Conservation (phyloP, 176 grass and related monocot species). For the Phyllostachys edulis region DNA sequence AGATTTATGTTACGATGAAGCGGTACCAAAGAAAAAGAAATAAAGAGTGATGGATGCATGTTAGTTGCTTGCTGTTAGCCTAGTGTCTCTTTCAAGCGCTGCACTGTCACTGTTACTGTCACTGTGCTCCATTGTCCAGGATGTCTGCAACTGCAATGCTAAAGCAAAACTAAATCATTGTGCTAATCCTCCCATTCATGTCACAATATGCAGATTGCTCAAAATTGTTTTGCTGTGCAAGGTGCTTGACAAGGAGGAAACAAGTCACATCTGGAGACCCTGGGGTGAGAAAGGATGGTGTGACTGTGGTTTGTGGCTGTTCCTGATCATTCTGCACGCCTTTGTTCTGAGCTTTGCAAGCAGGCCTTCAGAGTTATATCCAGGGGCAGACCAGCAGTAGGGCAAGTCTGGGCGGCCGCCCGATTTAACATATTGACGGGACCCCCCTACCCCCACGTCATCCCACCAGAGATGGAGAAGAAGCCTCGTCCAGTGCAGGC, state of each 20-base stretch:
- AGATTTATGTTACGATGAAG: not conserved
- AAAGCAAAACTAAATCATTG: not conserved
- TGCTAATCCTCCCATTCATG: not conserved
- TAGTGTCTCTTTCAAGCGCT: not conserved
- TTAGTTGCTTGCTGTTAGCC: slow-evolving; percentile 3
- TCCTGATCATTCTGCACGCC: not conserved
- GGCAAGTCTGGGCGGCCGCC: no score
- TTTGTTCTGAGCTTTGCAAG: not conserved
- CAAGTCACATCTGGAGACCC: not conserved
- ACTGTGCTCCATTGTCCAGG: not conserved
- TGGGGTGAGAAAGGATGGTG: not conserved
- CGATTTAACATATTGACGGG: no score
- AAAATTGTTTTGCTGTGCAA: not conserved
- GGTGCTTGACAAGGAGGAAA: not conserved
- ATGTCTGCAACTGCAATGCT: not conserved
- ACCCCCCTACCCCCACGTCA: no score
- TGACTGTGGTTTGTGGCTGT: not conserved
- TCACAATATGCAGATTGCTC: not conserved
- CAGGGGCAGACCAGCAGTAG: no score
- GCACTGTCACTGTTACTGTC: slow-evolving; percentile 17
- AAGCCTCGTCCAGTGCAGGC: no score
- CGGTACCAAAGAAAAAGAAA: slow-evolving; percentile 1
- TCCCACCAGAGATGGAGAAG: no score
- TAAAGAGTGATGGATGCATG: not conserved
- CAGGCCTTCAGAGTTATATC: not conserved